phyloP scores from a whole-genome alignment of 169 alveolate species.

The Fabrea salina region DNA sequence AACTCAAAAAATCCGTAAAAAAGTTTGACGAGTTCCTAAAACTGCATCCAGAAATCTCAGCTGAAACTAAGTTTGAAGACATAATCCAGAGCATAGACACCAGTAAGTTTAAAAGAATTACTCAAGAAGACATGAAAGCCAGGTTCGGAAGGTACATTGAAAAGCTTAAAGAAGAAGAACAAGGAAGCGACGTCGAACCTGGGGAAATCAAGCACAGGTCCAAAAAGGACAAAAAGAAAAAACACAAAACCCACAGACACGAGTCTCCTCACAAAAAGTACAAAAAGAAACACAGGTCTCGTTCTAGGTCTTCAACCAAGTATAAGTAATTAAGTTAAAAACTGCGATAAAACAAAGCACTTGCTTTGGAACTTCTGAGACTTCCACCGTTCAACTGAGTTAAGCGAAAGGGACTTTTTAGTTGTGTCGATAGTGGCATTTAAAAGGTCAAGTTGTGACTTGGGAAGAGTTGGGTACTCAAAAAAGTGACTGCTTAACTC shows the following conservation, averaged over 20 bases:
- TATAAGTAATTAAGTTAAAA: no score
- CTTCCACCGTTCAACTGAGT: no score
- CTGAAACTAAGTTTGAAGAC: slow-evolving; percentile 24
- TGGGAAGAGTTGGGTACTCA: no score
- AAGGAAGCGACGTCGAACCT: slow-evolving; percentile 26
- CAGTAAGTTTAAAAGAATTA: not conserved
- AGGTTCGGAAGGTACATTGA: not conserved
- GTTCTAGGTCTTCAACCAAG: no score
- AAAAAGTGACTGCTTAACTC: no score
- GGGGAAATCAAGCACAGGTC: slow-evolving; percentile 6
- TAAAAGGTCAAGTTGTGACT: no score
- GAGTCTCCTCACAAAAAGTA: not conserved
- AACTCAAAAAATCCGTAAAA: slow-evolving; percentile 28
- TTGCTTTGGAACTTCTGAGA: no score
- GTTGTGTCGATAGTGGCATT: no score
- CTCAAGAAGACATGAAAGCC: not conserved
- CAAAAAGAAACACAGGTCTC: slow-evolving; percentile 6
- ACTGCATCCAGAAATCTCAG: not conserved
- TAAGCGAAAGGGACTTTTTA: no score
- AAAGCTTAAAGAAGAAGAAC: slow-evolving; percentile 28
- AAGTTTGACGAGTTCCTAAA: slow-evolving; percentile 31
- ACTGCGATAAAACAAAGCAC: no score
- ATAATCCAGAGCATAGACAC: not conserved
- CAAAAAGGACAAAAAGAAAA: not conserved
- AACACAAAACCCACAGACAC: not conserved